These are phyloP conservation scores for Aspergillaceae sp. DNA, from an alignment of 2,329 filamentous ascomycete species.

Conservation along the genomic window DNA sequence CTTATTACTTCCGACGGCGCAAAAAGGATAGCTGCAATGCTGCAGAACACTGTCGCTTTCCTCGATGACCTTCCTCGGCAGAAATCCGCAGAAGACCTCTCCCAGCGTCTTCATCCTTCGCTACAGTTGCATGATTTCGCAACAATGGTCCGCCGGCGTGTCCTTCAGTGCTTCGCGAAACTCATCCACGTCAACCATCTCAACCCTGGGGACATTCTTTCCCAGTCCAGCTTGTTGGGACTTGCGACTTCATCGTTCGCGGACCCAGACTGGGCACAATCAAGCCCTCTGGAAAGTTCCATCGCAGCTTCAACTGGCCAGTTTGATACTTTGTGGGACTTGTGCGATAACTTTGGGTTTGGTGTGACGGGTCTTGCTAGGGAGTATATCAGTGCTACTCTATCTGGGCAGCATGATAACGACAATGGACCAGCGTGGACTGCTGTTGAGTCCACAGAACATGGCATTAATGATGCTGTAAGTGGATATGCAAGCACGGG, in stretches of 20 bases:
- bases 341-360: conserved; percentile 89
- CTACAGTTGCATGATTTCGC: conserved; percentile 84
- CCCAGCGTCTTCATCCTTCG: conserved; percentile 72
- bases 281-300: conserved; percentile 73
- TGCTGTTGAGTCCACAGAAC: conserved; percentile 30
- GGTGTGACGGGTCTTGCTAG: conserved; percentile 79
- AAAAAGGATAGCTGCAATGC: conserved; percentile 83
- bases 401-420: conserved; percentile 61
- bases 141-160: conserved; percentile 83
- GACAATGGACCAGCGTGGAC: conserved; percentile 42
- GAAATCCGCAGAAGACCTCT: conserved; percentile 78
- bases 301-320: conserved; percentile 84
- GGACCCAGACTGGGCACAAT: conserved; percentile 66
- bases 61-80: conserved; percentile 74
- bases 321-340: conserved; percentile 92
- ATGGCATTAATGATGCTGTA: conserved; percentile 36
- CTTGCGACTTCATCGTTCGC: conserved; percentile 86
- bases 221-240: conserved; percentile 86
- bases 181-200: conserved; percentile 80
- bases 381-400: conserved; percentile 62
- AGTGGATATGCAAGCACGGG: conserved; percentile 10
- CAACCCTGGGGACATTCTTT: conserved; percentile 72
- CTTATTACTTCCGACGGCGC: conserved; percentile 89
- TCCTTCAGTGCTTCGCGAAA: conserved; percentile 90
- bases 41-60: conserved; percentile 88